Evolutionary conservation across 495 filamentous ascomycete species (phyloP).

Genomic region (Hyaloscypha hepaticicola): DNA sequence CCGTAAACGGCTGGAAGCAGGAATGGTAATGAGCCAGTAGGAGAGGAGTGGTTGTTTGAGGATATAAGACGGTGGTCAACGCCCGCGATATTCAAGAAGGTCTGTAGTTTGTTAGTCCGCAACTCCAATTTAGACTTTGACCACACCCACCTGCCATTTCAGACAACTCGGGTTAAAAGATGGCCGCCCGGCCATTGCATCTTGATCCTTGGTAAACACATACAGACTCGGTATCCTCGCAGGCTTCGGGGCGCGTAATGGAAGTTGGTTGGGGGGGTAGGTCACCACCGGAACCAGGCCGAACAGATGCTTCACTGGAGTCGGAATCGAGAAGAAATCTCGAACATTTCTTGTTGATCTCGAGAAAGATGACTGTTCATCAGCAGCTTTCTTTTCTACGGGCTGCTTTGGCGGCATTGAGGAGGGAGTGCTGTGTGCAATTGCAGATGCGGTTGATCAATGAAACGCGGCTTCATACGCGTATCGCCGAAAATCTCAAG

Average conservation of each 20-base stretch:
- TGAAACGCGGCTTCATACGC: background rate
- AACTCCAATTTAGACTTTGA: background rate
- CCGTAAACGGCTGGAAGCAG: conserved; percentile 58
- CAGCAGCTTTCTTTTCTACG: background rate
- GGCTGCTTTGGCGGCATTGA: conserved; percentile 16
- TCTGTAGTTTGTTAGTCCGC: conserved; percentile 47
- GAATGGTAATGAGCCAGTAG: conserved; percentile 83
- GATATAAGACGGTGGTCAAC: conserved; percentile 67
- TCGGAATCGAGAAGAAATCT: conserved; percentile 62
- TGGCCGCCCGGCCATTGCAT: conserved; percentile 60
- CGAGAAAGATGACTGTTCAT: conserved; percentile 5
- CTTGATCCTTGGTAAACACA: conserved; percentile 69
- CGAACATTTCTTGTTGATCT: conserved; percentile 2
- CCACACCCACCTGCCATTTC: conserved; percentile 83
- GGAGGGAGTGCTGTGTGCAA: background rate
- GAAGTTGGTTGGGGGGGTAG: conserved; percentile 77
- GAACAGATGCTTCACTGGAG: conserved; percentile 78
- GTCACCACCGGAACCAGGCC: conserved; percentile 75
- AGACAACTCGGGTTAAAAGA: conserved; percentile 93
- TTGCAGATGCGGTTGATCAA: background rate
- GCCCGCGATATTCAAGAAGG: conserved; percentile 76
- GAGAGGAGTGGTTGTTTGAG: conserved; percentile 92
- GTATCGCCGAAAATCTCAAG: background rate
- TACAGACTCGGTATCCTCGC: conserved; percentile 64
- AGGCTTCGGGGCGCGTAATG: conserved; percentile 57